phyloP scores from a whole-genome alignment of 495 filamentous ascomycete genomes.

The Rhypophila decipiens region DNA sequence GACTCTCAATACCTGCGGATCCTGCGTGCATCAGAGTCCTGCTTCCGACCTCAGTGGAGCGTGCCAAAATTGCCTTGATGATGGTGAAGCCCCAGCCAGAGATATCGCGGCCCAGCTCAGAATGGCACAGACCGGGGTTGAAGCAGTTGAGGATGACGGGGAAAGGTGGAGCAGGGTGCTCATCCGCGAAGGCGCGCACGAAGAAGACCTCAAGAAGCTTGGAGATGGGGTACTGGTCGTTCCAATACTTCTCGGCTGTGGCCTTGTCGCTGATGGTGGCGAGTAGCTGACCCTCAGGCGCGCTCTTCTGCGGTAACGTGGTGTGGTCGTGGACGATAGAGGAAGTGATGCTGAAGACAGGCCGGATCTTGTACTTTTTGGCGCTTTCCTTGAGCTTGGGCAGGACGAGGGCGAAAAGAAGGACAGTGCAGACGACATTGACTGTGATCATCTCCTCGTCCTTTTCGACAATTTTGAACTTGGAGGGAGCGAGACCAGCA shows the following conservation, averaged over 20 bases:
- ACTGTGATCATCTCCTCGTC: slow-evolving; percentile 45
- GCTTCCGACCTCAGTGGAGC: slow-evolving; percentile 36
- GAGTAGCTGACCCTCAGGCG: slow-evolving; percentile 5
- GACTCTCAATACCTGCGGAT: slow-evolving; percentile 27
- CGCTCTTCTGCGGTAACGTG: not conserved
- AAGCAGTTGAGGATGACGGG: slow-evolving; percentile 5
- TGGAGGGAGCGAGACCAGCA: slow-evolving; percentile 26
- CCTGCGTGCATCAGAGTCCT: slow-evolving; percentile 36
- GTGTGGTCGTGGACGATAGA: slow-evolving; percentile 7
- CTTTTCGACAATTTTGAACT: slow-evolving; percentile 20
- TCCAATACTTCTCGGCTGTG: not conserved
- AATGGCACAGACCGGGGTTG: slow-evolving; percentile 8
- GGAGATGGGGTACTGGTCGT: slow-evolving; percentile 28
- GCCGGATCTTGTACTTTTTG: slow-evolving; percentile 5
- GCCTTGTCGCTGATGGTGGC: not conserved
- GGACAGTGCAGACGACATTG: slow-evolving; percentile 45
- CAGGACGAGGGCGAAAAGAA: slow-evolving; percentile 40
- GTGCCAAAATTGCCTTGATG: slow-evolving; percentile 25
- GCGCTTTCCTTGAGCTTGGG: slow-evolving; percentile 32
- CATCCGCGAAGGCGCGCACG: slow-evolving; percentile 29
- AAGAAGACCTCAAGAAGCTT: slow-evolving; percentile 37
- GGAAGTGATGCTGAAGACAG: slow-evolving; percentile 27
- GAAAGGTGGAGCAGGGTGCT: not conserved
- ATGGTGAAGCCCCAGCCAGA: slow-evolving; percentile 8
- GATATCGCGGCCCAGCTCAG: slow-evolving; percentile 1